Conservation (phyloP, 805 yeast genomes). For the Metschnikowia sp. region DNA sequence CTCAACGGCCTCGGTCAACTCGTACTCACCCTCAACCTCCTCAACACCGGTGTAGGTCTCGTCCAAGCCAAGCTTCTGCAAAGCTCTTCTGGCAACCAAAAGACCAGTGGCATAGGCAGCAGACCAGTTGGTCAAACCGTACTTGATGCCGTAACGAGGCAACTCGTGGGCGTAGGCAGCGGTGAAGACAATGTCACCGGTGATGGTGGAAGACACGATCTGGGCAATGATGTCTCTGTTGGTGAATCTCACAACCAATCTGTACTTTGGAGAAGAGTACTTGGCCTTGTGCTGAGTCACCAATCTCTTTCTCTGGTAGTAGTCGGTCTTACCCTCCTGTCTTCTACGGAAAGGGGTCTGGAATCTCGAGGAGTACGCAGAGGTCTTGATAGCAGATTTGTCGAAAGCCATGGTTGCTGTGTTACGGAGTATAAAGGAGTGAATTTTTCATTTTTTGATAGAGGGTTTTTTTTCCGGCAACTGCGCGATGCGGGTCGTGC, state of each 20-base stretch:
- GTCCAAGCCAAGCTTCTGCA: conserved; percentile 95
- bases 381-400: conserved; percentile 60
- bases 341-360: conserved; percentile 99
- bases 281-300: conserved; percentile 99
- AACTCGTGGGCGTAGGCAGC: conserved; percentile 99
- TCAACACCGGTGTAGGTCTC: conserved; percentile 98
- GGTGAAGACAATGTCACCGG: conserved; percentile 93
- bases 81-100: conserved; percentile 97
- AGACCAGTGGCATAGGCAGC: conserved; percentile 99
- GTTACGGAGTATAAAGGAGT: not conserved
- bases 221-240: conserved; percentile 99
- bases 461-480: conserved; percentile 3
- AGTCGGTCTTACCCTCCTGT: conserved; percentile 99
- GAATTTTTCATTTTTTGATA: not conserved
- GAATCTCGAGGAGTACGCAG: conserved; percentile 98
- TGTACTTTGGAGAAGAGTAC: conserved; percentile 99
- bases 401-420: conserved; percentile 67
- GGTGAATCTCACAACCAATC: conserved; percentile 99
- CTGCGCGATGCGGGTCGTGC: conserved; percentile 15
- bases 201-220: conserved; percentile 92
- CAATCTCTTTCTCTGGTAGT: conserved; percentile 99
- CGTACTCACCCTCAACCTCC: conserved; percentile 99
- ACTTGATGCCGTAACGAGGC: conserved; percentile 95
- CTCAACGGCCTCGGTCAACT: conserved; percentile 98
- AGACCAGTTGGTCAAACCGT: conserved; percentile 99